Percentiles rank a stretch among this genome's conserved stretches.
Evolutionary conservation across 106 monocot species (phyloP).

Genomic region (Vanilla planifolia): DNA sequence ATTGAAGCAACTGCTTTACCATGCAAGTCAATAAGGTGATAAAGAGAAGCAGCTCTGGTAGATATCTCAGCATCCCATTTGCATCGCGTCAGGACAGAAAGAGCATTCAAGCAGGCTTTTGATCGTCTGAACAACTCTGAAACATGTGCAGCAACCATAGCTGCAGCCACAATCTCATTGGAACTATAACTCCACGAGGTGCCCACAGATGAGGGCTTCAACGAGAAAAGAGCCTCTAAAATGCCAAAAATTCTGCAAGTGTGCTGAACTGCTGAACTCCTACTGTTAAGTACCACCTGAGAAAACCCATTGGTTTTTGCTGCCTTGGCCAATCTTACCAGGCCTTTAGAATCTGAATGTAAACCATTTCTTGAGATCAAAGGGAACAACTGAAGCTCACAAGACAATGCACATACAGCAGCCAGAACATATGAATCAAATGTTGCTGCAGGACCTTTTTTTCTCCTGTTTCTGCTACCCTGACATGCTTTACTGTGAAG

Average conservation of each 20-base stretch:
- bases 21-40: slow-evolving; percentile 91
- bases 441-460: slow-evolving; percentile 84
- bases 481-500: slow-evolving; percentile 33
- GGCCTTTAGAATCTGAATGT: slow-evolving; percentile 28
- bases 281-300: slow-evolving; percentile 47
- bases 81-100: slow-evolving; percentile 79
- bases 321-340: slow-evolving; percentile 22
- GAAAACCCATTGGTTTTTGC: slow-evolving; percentile 39
- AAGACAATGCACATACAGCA: slow-evolving; percentile 93
- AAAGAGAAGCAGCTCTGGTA: slow-evolving; percentile 81
- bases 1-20: slow-evolving; percentile 89
- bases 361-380: slow-evolving; percentile 59
- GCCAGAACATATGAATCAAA: slow-evolving; percentile 97
- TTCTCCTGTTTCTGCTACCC: slow-evolving; percentile 42
- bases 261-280: slow-evolving; percentile 62
- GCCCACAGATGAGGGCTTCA: slow-evolving; percentile 96
- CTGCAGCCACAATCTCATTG: slow-evolving; percentile 98
- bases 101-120: slow-evolving; percentile 88
- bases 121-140: slow-evolving; percentile 90
- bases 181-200: slow-evolving; percentile 98
- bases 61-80: slow-evolving; percentile 91
- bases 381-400: slow-evolving; percentile 92
- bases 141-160: slow-evolving; percentile 99
- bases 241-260: slow-evolving; percentile 87
- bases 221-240: slow-evolving; percentile 85